Percentiles rank a stretch among this genome's conserved stretches.
Evolutionary conservation across 768 basidiomycete species (phyloP).

Genomic region (Scleroderma citrinum): DNA sequence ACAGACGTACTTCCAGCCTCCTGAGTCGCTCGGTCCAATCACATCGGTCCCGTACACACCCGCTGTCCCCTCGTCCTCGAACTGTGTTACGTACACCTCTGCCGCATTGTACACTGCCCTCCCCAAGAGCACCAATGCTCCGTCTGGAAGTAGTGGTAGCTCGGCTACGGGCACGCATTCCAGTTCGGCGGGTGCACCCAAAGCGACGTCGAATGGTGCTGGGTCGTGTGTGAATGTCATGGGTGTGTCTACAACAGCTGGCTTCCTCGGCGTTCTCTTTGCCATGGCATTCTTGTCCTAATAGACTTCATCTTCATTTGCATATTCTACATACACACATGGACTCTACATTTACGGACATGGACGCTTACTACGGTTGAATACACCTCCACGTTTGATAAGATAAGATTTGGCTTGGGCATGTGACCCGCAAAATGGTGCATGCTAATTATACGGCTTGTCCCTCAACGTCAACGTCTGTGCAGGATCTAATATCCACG

Average conservation of each 20-base stretch:
- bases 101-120: slow-evolving; percentile 29
- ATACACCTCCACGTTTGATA: too few species aligned
- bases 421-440: too few species aligned
- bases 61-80: slow-evolving; percentile 34
- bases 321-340: neutral
- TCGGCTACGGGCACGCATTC: slow-evolving; percentile 10
- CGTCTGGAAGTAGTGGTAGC: neutral
- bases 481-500: too few species aligned
- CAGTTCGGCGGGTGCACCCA: slow-evolving; percentile 11
- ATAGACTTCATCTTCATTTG: neutral
- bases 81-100: slow-evolving; percentile 36
- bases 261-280: slow-evolving; percentile 27
- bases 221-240: slow-evolving; percentile 7
- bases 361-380: too few species aligned
- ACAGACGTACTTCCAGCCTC: slow-evolving; percentile 41
- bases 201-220: slow-evolving; percentile 13
- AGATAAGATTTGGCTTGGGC: too few species aligned
- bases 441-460: too few species aligned
- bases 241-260: slow-evolving; percentile 26
- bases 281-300: slow-evolving; percentile 33
- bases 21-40: slow-evolving; percentile 42
- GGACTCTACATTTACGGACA: neutral
- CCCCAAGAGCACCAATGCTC: slow-evolving; percentile 9
- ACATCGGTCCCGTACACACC: slow-evolving; percentile 40
- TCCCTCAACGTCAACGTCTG: too few species aligned